phyloP scores from a whole-genome alignment of 441 rosid species.

The Viola pubescens region DNA sequence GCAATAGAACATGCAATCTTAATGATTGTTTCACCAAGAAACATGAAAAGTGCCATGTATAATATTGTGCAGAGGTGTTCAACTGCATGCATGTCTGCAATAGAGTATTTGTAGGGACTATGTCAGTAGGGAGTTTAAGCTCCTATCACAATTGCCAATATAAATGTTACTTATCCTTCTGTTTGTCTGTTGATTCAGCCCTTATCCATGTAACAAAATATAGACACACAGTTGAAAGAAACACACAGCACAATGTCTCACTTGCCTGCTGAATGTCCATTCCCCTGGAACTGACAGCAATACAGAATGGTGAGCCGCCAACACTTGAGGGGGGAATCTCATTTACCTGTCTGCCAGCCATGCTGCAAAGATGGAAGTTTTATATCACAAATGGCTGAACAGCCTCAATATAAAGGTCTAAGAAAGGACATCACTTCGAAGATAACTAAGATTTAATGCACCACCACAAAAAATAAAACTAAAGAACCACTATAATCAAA shows the following conservation, averaged over 20 bases:
- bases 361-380: slow-evolving; percentile 48
- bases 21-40: no score
- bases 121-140: background rate
- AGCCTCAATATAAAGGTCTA: background rate
- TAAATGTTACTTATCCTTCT: background rate
- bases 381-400: slow-evolving; percentile 12
- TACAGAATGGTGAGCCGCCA: slow-evolving; percentile 86
- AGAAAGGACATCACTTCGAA: background rate
- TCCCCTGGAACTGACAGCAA: slow-evolving; percentile 80
- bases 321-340: slow-evolving; percentile 78
- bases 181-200: background rate
- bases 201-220: background rate
- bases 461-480: background rate
- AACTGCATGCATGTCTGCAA: no score
- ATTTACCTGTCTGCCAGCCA: slow-evolving; percentile 86
- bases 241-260: background rate
- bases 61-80: no score
- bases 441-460: background rate
- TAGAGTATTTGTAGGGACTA: background rate
- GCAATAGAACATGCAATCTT: no score
- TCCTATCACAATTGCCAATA: background rate
- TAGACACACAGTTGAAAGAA: background rate
- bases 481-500: slow-evolving; percentile 6
- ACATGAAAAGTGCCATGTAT: no score
- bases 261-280: slow-evolving; percentile 71